Evolutionary conservation across 768 basidiomycete genomes (phyloP).

Genomic region (Trametopsis cervina): DNA sequence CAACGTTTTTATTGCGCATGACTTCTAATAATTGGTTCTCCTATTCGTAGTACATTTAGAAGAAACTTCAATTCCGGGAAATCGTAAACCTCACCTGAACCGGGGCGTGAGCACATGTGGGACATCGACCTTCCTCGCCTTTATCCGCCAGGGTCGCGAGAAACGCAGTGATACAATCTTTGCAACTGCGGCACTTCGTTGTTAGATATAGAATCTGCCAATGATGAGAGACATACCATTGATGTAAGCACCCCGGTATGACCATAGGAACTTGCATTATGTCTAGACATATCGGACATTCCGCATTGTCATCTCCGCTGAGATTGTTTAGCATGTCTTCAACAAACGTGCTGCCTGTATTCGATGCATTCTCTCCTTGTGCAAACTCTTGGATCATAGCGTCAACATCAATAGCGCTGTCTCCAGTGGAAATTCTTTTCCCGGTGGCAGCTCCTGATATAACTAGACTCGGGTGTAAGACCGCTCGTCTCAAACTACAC

Average conservation of each 20-base stretch:
- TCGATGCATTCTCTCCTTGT: conserved; percentile 26
- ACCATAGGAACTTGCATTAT: conserved; percentile 64
- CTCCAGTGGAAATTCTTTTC: conserved; percentile 28
- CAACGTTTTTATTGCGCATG: conserved; percentile 33
- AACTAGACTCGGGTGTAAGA: conserved; percentile 85
- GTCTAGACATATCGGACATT: conserved; percentile 82
- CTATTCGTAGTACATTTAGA: conserved; percentile 27
- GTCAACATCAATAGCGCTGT: conserved; percentile 49
- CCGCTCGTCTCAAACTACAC: conserved; percentile 77
- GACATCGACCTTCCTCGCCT: conserved; percentile 68
- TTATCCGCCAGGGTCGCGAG: conserved; percentile 64
- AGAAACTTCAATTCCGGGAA: too few species aligned
- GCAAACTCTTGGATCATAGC: conserved; percentile 45
- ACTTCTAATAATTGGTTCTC: conserved; percentile 61
- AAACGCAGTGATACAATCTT: conserved; percentile 79
- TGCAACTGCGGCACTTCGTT: conserved; percentile 50
- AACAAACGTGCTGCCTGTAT: conserved; percentile 40
- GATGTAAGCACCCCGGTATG: conserved; percentile 71
- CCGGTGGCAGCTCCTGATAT: conserved; percentile 42
- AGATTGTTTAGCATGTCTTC: conserved; percentile 61
- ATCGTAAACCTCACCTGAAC: conserved; percentile 54
- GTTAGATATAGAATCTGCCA: not conserved
- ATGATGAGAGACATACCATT: conserved; percentile 41
- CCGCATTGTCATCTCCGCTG: conserved; percentile 36
- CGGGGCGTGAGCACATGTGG: conserved; percentile 69